A percentile compares a stretch with the other conserved stretches of the same genome.
Conservation (phyloP, 2,329 filamentous ascomycete genomes). For the Fusarium penzigii region DNA sequence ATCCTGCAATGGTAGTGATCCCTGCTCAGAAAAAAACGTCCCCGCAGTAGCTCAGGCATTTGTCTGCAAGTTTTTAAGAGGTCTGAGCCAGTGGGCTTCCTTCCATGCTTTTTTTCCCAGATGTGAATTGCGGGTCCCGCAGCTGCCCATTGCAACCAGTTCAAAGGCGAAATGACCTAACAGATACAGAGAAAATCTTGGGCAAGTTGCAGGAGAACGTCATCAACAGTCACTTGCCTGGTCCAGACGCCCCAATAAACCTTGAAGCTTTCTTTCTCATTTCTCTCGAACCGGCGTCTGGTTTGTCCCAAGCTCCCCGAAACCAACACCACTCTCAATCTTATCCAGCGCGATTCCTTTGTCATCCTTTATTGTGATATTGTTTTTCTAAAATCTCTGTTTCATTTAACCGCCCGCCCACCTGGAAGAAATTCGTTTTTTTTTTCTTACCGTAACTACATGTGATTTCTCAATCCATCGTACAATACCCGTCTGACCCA, state of each 20-base stretch:
- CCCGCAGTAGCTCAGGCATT: constrained; percentile 12
- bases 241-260: background rate
- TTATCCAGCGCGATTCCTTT: constrained; percentile 2
- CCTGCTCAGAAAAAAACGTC: background rate
- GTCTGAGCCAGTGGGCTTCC: background rate
- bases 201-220: constrained; percentile 21
- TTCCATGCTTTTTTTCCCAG: background rate
- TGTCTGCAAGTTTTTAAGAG: background rate
- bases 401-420: background rate
- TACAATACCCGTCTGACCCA: constrained; percentile 2
- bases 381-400: background rate
- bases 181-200: constrained; percentile 20
- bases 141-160: background rate
- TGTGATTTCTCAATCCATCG: background rate
- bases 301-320: constrained; percentile 17
- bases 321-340: constrained; percentile 6
- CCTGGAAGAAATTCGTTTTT: constrained; percentile 8
- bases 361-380: constrained; percentile 9
- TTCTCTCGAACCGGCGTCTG: constrained; percentile 1
- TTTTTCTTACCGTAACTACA: constrained; percentile 1
- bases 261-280: background rate
- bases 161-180: constrained; percentile 10
- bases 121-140: background rate
- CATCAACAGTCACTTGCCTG: constrained; percentile 18
- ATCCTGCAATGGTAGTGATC: background rate